Conservation (phyloP, 2,329 filamentous ascomycete species). For the Aureobasidium sp. region DNA sequence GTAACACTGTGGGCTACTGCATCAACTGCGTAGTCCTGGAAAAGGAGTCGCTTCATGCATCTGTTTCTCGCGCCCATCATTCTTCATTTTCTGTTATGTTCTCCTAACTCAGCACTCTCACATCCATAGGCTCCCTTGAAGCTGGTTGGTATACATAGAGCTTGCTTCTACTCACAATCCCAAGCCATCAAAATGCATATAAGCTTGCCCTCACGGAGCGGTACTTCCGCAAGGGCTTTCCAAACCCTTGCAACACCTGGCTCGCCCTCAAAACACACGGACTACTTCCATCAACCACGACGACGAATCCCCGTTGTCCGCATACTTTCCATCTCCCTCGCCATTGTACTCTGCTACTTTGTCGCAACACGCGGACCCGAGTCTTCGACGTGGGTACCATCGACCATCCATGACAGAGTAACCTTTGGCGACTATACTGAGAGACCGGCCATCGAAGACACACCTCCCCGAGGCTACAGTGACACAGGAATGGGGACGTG, state of each 20-base stretch:
- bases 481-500: not conserved
- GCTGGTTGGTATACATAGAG: not conserved
- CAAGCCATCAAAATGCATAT: not conserved
- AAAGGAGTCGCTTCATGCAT: not conserved
- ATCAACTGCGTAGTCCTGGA: not conserved
- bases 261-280: not conserved
- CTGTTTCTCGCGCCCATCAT: not conserved
- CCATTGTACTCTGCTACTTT: constrained; percentile 5
- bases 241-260: not conserved
- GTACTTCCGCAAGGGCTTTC: not conserved
- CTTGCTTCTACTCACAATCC: not conserved
- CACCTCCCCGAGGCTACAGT: not conserved
- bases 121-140: not conserved
- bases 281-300: not conserved
- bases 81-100: not conserved
- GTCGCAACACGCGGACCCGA: not conserved
- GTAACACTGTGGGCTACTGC: not conserved
- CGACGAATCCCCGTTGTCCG: constrained; percentile 5
- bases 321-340: constrained; percentile 1
- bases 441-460: not conserved
- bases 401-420: not conserved
- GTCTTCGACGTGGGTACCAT: not conserved
- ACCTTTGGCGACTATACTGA: not conserved
- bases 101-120: too few species aligned
- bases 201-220: not conserved